Base-by-base conservation (phyloP, 2,329 filamentous ascomycete species). In the Fusarium sp. region DNA sequence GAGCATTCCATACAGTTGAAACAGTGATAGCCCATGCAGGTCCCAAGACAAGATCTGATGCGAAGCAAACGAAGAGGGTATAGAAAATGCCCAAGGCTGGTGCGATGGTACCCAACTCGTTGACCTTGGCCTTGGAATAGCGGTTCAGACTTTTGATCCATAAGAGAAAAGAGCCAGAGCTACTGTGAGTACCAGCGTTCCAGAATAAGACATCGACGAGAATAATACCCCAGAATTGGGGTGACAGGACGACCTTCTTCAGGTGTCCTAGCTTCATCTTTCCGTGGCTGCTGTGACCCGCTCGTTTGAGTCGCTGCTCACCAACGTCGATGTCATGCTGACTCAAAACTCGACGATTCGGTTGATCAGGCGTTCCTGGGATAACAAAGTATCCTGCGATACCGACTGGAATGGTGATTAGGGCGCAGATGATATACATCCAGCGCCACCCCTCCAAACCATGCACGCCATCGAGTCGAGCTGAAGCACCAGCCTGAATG, bases 61-160 rank as follows among this genome's bases (percentile, higher is more conserved):
- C 81, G 69, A 91, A 90, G 75, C 85, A 87, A 31, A 88, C 82
- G 44, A 86, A 81, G 0, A 90, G 79, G 0, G 84, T 86, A 71
- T 88, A 90, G 61, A 90, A 85, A 6, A 90, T 90, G 0, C 88
- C 88, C 2, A 90, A 73, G 0, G 83, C 88, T 0, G 88, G 87
- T 0, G 86, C 83, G 13, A 86, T 86, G 5, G 86, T 83, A 3
- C 86, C 86, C 2, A 89, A 79, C 55, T 88, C 82, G 73, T 89
- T 90, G 54, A 90, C 77, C 18, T 80, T 81, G 3, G 85, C 79
- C 1, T 81, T 81, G 1, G 83, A 81, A 74, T 84, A 90, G 5
- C 86, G 81, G 3, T 84, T 78, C 20, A 90, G 74, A 61, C 85
- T 87, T 78, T 90, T 90, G 51, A 91, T 80, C 88, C 88, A 91